A percentile compares a stretch with the other conserved stretches of the same genome.
Evolutionary conservation across 495 filamentous ascomycete species (phyloP).

Genomic region (Hypoxylon crocopeplum): DNA sequence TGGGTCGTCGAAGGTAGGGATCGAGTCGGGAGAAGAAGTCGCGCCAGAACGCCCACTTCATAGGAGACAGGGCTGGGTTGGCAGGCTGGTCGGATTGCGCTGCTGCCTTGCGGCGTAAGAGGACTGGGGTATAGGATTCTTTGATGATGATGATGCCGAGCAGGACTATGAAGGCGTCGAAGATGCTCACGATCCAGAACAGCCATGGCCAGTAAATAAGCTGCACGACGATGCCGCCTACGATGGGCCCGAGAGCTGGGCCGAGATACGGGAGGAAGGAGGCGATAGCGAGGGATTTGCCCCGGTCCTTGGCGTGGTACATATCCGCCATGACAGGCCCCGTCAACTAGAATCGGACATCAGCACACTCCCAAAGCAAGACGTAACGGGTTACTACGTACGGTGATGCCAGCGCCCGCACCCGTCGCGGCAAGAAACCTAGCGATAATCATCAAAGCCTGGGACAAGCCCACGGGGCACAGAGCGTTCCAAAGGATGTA

Average conservation of each 20-base stretch:
- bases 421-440: slow-evolving; percentile 47
- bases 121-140: slow-evolving; percentile 49
- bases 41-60: slow-evolving; percentile 15
- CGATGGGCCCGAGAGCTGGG: slow-evolving; percentile 54
- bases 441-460: slow-evolving; percentile 40
- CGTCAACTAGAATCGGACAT: slow-evolving; percentile 22
- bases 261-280: slow-evolving; percentile 47
- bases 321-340: slow-evolving; percentile 41
- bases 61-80: background rate
- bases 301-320: slow-evolving; percentile 39
- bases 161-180: slow-evolving; percentile 43
- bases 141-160: slow-evolving; percentile 47
- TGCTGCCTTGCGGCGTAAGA: slow-evolving; percentile 30
- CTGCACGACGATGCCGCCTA: slow-evolving; percentile 55
- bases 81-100: background rate
- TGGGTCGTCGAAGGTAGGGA: slow-evolving; percentile 65
- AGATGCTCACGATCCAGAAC: slow-evolving; percentile 58
- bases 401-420: slow-evolving; percentile 39
- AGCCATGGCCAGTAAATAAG: slow-evolving; percentile 57
- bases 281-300: slow-evolving; percentile 39
- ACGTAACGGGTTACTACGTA: slow-evolving; percentile 10
- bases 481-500: slow-evolving; percentile 47
- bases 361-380: background rate
- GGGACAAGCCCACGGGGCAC: slow-evolving; percentile 45
- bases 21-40: slow-evolving; percentile 30